phyloP scores from a whole-genome alignment of 1,284 basidiomycete genomes.

The Heterobasidion annosum region DNA sequence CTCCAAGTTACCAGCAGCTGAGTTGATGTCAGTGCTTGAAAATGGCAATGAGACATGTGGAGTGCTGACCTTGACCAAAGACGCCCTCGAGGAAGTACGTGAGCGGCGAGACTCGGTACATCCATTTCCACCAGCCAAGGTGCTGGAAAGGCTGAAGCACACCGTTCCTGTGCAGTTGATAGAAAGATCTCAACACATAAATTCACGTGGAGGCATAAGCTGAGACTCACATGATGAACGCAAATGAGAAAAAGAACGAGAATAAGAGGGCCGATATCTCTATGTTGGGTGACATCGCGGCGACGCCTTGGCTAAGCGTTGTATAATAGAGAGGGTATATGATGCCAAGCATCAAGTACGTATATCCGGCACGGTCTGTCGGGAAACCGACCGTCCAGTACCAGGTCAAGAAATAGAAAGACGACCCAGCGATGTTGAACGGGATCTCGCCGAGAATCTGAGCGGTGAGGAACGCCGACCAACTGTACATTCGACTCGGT shows the following conservation, averaged over 20 bases:
- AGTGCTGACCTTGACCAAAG: slow-evolving; percentile 19
- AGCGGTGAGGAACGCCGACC: slow-evolving; percentile 63
- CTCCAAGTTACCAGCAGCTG: slow-evolving; percentile 27
- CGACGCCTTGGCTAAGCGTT: slow-evolving; percentile 53
- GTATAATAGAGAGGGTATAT: slow-evolving; percentile 46
- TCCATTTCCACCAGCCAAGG: slow-evolving; percentile 81
- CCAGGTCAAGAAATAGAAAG: slow-evolving; percentile 58
- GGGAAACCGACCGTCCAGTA: slow-evolving; percentile 63
- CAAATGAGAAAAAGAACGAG: slow-evolving; percentile 52
- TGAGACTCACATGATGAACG: slow-evolving; percentile 47
- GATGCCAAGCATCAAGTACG: slow-evolving; percentile 38
- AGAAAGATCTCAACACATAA: slow-evolving; percentile 5
- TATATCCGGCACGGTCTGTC: slow-evolving; percentile 44
- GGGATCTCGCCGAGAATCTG: slow-evolving; percentile 59
- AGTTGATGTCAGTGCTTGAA: background rate
- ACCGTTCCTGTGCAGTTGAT: slow-evolving; percentile 34
- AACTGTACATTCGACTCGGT: slow-evolving; percentile 74
- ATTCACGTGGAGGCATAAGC: background rate
- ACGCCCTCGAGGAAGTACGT: slow-evolving; percentile 59
- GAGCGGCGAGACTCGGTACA: slow-evolving; percentile 74
- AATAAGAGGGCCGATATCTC: slow-evolving; percentile 60
- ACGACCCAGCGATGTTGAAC: slow-evolving; percentile 54
- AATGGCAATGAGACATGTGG: background rate
- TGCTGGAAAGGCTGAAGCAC: slow-evolving; percentile 56
- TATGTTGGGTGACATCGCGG: slow-evolving; percentile 56